These are phyloP conservation scores for Pseudogymnoascus sp. DNA, from an alignment of 2,329 filamentous ascomycete species.

Conservation along the genomic window DNA sequence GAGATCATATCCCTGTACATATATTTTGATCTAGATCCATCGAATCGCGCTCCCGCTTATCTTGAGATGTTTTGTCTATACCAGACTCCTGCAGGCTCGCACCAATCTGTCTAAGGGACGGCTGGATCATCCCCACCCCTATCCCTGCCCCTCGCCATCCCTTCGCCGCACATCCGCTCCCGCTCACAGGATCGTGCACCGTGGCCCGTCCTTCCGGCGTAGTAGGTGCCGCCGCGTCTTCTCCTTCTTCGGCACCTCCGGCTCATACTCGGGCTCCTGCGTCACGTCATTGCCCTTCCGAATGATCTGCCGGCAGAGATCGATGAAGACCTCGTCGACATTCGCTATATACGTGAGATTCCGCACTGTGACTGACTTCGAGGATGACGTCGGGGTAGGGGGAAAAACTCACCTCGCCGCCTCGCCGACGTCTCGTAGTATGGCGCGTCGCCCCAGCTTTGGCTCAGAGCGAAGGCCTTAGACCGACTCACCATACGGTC, in stretches of 20 bases:
- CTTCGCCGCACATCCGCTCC: neutral
- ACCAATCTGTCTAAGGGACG: neutral
- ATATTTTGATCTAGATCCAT: conserved; percentile 6
- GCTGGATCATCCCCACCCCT: neutral
- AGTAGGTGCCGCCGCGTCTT: conserved; percentile 20
- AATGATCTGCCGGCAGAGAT: conserved; percentile 61
- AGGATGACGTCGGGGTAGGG: neutral
- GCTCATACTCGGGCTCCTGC: conserved; percentile 17
- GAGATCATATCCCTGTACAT: conserved; percentile 8
- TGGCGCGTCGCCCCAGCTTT: conserved; percentile 63
- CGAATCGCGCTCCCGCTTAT: conserved; percentile 1
- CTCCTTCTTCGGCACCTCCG: conserved; percentile 29
- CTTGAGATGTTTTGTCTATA: conserved; percentile 1
- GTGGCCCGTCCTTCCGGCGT: conserved; percentile 15
- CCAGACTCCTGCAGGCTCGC: neutral
- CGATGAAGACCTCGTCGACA: conserved; percentile 64
- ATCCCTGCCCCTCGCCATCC: neutral
- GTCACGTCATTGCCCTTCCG: conserved; percentile 41
- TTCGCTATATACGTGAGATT: conserved; percentile 37
- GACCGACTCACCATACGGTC: conserved; percentile 59
- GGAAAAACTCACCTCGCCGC: conserved; percentile 36
- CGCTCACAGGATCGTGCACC: conserved; percentile 33
- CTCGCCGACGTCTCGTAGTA: conserved; percentile 67
- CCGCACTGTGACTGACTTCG: neutral
- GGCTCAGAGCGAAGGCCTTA: conserved; percentile 57